A percentile compares a stretch with the other conserved stretches of the same genome.
Evolutionary conservation across 192 early-diverging fungal genomes (phyloP).

Genomic region (Backusella australiensis): DNA sequence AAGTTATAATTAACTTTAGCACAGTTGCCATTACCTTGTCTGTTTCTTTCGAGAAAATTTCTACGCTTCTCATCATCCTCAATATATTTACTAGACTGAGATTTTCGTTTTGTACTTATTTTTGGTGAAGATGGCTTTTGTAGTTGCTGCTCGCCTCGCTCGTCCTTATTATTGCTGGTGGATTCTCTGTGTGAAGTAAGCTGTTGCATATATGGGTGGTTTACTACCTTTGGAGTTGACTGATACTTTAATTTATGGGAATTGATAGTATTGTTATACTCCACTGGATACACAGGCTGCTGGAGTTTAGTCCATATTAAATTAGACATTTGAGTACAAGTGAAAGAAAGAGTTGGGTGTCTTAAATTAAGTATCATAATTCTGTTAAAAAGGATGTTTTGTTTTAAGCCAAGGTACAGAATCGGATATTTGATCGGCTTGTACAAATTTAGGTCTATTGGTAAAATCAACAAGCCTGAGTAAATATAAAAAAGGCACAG

Average conservation of each 20-base stretch:
- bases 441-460: not conserved
- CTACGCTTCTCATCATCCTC: slow-evolving; percentile 66
- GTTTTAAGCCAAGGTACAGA: not conserved
- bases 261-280: not conserved
- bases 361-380: not conserved
- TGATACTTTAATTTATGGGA: slow-evolving; percentile 1
- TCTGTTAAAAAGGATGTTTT: not conserved
- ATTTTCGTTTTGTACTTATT: not conserved
- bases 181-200: not conserved
- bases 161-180: not conserved
- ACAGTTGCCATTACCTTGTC: slow-evolving; percentile 56
- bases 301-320: not conserved
- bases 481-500: not conserved
- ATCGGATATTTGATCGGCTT: slow-evolving; percentile 12
- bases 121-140: not conserved
- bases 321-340: not conserved
- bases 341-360: not conserved
- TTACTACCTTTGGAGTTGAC: not conserved
- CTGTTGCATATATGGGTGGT: not conserved
- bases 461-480: not conserved
- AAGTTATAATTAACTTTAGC: not conserved
- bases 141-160: not conserved
- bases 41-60: slow-evolving; percentile 86
- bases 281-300: not conserved
- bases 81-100: not conserved